Conservation (phyloP, 2,329 filamentous ascomycete species). For the Curvularia hawaiiensis region DNA sequence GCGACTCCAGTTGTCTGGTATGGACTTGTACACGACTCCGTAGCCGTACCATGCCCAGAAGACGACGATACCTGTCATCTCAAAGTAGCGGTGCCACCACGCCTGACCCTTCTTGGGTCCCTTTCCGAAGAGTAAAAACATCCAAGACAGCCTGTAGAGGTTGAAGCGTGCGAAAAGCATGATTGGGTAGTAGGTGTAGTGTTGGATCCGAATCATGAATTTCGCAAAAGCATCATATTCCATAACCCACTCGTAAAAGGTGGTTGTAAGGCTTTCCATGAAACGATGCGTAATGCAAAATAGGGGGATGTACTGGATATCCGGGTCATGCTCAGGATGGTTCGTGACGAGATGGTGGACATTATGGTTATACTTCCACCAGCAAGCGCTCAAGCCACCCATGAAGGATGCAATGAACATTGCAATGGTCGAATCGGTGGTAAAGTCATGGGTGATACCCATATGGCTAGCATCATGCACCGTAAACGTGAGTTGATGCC, state of each 20-base stretch:
- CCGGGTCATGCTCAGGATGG: conserved; percentile 91
- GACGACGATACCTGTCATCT: conserved; percentile 65
- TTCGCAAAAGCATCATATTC: conserved; percentile 66
- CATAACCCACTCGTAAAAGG: conserved; percentile 70
- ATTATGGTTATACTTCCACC: conserved; percentile 98
- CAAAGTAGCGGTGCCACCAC: conserved; percentile 70
- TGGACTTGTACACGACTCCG: conserved; percentile 62
- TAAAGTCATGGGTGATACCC: conserved; percentile 93
- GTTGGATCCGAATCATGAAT: conserved; percentile 64
- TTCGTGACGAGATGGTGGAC: conserved; percentile 98
- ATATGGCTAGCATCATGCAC: conserved; percentile 97
- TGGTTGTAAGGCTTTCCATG: conserved; percentile 66
- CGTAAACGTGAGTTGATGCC: conserved; percentile 94
- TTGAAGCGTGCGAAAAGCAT: conserved; percentile 74
- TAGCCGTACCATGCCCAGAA: conserved; percentile 75
- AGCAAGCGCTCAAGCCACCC: conserved; percentile 87
- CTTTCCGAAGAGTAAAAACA: conserved; percentile 63
- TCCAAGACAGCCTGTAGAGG: conserved; percentile 70
- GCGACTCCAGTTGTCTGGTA: conserved; percentile 64
- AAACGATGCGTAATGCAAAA: conserved; percentile 71
- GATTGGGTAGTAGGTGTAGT: conserved; percentile 71
- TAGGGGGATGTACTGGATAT: conserved; percentile 78
- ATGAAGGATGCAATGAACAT: conserved; percentile 90
- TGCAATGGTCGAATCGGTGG: conserved; percentile 80
- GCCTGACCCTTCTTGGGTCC: conserved; percentile 65